Evolutionary conservation across 331 rosid species (phyloP), one percentile per base, ranked within the genome.

Genomic region (Telfairia occidentalis): DNA sequence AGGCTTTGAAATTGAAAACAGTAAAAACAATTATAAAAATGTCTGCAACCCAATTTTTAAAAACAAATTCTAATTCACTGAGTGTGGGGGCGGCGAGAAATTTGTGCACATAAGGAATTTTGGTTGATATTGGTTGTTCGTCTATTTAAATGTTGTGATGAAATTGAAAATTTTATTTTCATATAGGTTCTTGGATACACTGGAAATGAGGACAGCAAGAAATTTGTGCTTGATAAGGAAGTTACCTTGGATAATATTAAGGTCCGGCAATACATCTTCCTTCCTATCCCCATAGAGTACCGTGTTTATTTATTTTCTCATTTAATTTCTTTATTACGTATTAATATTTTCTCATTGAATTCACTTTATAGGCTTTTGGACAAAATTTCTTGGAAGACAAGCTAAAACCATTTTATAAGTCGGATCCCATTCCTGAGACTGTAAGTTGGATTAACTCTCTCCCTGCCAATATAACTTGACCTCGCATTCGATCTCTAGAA

Each of bases 341-440:
- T 6, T 26, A 32, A 18, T 78, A 53, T 79, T 29, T 42, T 18
- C 35, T 12, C 21, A 34, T 77, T 73, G 29, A 70, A 82, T 43
- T 78, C 54, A 45, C 76, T 45, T 48, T 9, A 72, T 85, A 95
- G 99, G 84, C 85, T 57, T 95, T 95, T 80, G 99, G 91, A 58
- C 85, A 89, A 80, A 87, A 89, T 76, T 95, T 95, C 86, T 83
- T 95, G 81, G 87, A 89, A 81, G 97, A 95, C 89, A 95, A 92
- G 86, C 89, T 95, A 49, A 95, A 95, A 78, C 93, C 97, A 32
- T 95, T 90, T 79, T 90, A 38, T 61, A 95, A 90, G 84, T 95
- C 99, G 4, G 99, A 95, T 65, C 97, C 97, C 35, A 79, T 92
- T 78, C 99, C 99, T 13, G 93, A 89, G 78, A 85, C 82, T 80